A percentile compares a stretch with the other conserved stretches of the same genome.
phyloP scores from a whole-genome alignment of 1,284 basidiomycete genomes.

The Stereum hirsutum region DNA sequence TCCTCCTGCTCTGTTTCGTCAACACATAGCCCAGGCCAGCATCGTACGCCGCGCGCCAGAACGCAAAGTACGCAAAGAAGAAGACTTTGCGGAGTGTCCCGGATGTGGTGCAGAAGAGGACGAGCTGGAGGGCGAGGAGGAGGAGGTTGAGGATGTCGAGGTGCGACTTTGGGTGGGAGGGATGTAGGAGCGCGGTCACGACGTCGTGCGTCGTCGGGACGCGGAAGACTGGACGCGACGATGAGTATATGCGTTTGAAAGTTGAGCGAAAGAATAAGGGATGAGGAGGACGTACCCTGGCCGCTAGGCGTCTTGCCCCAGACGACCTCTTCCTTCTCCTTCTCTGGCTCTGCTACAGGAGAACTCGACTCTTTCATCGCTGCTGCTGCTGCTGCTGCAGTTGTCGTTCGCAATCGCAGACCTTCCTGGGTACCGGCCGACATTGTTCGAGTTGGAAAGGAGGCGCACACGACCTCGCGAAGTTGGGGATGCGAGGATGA shows the following conservation, averaged over 20 bases:
- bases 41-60: conserved; percentile 93
- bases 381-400: background rate
- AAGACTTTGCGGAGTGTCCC: conserved; percentile 48
- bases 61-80: conserved; percentile 83
- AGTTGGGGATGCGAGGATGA: too few species aligned
- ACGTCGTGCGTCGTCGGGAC: conserved; percentile 97
- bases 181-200: conserved; percentile 84
- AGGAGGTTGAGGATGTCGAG: conserved; percentile 83
- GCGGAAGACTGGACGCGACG: conserved; percentile 62
- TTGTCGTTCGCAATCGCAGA: background rate
- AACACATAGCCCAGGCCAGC: conserved; percentile 90
- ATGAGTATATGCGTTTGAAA: background rate
- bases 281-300: conserved; percentile 44
- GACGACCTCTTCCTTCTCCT: conserved; percentile 49
- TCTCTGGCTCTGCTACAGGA: background rate
- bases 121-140: conserved; percentile 70
- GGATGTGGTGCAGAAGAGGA: conserved; percentile 66
- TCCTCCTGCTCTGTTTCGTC: conserved; percentile 88
- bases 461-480: too few species aligned
- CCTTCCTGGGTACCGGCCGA: background rate
- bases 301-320: conserved; percentile 86
- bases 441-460: too few species aligned
- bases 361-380: background rate
- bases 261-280: background rate
- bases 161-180: conserved; percentile 84